Evolutionary conservation across 2,329 filamentous ascomycete genomes (phyloP).

Genomic region (Paracamarosporium sp.): DNA sequence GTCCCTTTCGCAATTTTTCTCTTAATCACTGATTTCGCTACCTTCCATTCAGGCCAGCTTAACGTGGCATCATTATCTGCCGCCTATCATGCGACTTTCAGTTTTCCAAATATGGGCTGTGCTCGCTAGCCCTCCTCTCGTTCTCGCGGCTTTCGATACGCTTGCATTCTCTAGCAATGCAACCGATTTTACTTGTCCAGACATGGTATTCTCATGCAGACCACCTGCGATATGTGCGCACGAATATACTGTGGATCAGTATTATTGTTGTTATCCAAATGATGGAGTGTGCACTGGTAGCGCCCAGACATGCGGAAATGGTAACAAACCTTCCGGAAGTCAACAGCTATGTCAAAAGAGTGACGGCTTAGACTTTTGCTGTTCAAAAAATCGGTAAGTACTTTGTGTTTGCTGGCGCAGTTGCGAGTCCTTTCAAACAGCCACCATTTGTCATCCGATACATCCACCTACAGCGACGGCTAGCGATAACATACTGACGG

Average conservation of each 20-base stretch:
- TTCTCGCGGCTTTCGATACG: constrained; percentile 15
- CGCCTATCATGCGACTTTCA: no score
- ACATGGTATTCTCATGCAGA: constrained; percentile 15
- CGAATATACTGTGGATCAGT: constrained; percentile 19
- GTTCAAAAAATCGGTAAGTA: constrained; percentile 16
- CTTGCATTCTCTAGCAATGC: constrained; percentile 22
- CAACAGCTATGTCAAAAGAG: constrained; percentile 11
- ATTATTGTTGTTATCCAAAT: constrained; percentile 24
- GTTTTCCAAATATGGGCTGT: no score
- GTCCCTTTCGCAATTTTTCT: no score
- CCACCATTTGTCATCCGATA: not conserved
- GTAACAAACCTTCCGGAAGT: constrained; percentile 7
- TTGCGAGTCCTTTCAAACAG: not conserved
- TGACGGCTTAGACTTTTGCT: constrained; percentile 22
- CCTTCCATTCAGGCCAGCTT: no score
- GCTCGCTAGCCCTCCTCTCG: not conserved
- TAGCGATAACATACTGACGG: constrained; percentile 8
- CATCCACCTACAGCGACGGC: not conserved
- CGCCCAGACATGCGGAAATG: constrained; percentile 12
- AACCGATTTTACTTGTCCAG: constrained; percentile 15
- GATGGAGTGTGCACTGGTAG: constrained; percentile 25
- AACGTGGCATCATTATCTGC: no score
- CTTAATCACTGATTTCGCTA: no score
- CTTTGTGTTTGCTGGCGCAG: not conserved
- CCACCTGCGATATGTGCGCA: constrained; percentile 23